A percentile compares a stretch with the other conserved stretches of the same genome.
phyloP scores from a whole-genome alignment of 129 eudicot species.

The Artemisia argyi region DNA sequence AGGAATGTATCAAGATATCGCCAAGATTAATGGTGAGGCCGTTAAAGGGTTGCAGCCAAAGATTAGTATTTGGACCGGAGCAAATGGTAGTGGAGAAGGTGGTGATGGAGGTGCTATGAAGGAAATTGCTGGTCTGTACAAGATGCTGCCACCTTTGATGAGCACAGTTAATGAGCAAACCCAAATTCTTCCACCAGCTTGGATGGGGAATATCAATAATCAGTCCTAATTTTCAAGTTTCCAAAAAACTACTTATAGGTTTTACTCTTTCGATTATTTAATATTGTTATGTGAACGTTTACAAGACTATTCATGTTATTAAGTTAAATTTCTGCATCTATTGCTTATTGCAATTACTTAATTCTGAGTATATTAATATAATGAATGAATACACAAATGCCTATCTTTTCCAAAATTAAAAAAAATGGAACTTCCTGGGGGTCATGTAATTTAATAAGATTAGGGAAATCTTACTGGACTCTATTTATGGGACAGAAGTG shows the following conservation, averaged over 20 bases:
- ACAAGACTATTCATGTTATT: slow-evolving; percentile 14
- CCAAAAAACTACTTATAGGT: no score
- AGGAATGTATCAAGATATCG: slow-evolving; percentile 31
- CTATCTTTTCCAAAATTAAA: no score
- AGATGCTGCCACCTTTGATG: slow-evolving; percentile 35
- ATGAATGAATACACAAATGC: no score
- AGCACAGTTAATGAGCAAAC: slow-evolving; percentile 40
- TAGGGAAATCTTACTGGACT: no score
- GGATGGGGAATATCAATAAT: slow-evolving; percentile 33
- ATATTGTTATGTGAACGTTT: slow-evolving; percentile 17
- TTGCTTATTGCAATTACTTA: no score
- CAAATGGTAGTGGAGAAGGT: slow-evolving; percentile 1
- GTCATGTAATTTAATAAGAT: no score
- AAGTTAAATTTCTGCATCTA: no score
- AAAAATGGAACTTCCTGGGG: no score
- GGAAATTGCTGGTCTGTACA: slow-evolving; percentile 26
- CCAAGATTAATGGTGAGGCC: slow-evolving; percentile 29
- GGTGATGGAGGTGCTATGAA: slow-evolving; percentile 28
- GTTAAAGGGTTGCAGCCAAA: slow-evolving; percentile 33
- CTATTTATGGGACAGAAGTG: no score
- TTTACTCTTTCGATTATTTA: neutral
- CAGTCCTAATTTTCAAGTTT: neutral
- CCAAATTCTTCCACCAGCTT: slow-evolving; percentile 34
- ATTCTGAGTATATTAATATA: no score
- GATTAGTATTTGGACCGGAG: slow-evolving; percentile 26